phyloP scores from a whole-genome alignment of 164 flowering plant genomes.

The Saururus chinensis region DNA sequence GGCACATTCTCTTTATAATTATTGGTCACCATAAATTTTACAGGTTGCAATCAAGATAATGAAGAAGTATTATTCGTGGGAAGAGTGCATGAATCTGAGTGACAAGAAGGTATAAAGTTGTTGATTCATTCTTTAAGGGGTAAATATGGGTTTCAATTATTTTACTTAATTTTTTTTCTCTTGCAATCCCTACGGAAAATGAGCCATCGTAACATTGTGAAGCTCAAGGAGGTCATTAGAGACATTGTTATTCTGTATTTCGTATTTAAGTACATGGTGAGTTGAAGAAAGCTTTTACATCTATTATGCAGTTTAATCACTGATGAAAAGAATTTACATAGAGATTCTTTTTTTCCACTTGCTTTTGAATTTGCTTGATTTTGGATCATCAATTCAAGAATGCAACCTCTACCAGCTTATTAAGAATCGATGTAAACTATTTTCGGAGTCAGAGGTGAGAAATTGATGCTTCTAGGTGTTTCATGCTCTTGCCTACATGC shows the following conservation, averaged over 20 bases:
- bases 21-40: neutral
- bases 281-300: neutral
- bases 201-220: constrained; percentile 91
- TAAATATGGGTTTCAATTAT: neutral
- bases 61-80: constrained; percentile 98
- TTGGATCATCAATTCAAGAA: constrained; percentile 36
- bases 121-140: neutral
- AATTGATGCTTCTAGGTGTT: constrained; percentile 99
- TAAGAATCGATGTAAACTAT: constrained; percentile 66
- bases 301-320: neutral
- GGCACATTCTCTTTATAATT: neutral
- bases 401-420: constrained; percentile 91
- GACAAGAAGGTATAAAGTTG: constrained; percentile 75
- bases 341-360: neutral
- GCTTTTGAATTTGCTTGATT: neutral
- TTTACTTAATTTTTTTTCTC: neutral
- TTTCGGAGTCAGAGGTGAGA: constrained; percentile 75
- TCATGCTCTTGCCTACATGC: constrained; percentile 96
- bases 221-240: constrained; percentile 96
- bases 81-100: constrained; percentile 89
- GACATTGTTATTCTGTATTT: constrained; percentile 79
- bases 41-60: constrained; percentile 96
- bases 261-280: constrained; percentile 94
- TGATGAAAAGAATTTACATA: neutral
- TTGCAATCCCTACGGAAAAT: constrained; percentile 83